A percentile compares a stretch with the other conserved stretches of the same genome.
Evolutionary conservation across 2,329 filamentous ascomycete genomes (phyloP).

Genomic region (Xylaria polymorpha): DNA sequence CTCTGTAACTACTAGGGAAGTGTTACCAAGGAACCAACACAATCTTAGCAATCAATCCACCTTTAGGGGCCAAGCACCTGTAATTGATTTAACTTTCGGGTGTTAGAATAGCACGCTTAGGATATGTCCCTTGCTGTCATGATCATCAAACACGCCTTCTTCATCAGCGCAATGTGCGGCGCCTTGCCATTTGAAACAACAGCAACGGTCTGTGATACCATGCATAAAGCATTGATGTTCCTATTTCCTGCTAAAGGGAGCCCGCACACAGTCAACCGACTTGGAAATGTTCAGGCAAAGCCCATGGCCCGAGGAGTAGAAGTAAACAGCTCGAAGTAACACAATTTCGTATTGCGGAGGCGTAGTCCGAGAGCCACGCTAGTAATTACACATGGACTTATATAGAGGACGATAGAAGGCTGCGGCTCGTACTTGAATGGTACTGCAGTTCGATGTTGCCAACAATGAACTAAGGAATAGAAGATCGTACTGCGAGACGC

Average conservation of each 20-base stretch:
- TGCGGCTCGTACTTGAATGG: not conserved
- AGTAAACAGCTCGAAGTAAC: not conserved
- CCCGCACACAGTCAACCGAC: not conserved
- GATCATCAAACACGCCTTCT: not conserved
- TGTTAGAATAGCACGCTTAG: not conserved
- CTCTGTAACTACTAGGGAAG: not conserved
- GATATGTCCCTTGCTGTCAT: not conserved
- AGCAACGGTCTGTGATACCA: not conserved
- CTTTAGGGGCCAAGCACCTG: conserved; percentile 5
- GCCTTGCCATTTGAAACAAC: not conserved
- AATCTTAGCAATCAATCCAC: not conserved
- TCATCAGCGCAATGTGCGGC: not conserved
- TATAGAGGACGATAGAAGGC: not conserved
- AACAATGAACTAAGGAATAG: not conserved
- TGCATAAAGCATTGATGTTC: not conserved
- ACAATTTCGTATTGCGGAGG: not conserved
- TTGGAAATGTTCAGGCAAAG: not conserved
- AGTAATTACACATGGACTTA: not conserved
- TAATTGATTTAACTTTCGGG: conserved; percentile 16
- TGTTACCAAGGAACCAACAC: conserved; percentile 14
- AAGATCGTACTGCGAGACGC: not conserved
- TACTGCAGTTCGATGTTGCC: not conserved
- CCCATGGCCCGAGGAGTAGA: not conserved
- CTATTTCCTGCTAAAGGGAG: not conserved
- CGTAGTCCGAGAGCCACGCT: not conserved